Conservation (phyloP, 2,329 filamentous ascomycete genomes). For the Lasiodiplodia citricola region DNA sequence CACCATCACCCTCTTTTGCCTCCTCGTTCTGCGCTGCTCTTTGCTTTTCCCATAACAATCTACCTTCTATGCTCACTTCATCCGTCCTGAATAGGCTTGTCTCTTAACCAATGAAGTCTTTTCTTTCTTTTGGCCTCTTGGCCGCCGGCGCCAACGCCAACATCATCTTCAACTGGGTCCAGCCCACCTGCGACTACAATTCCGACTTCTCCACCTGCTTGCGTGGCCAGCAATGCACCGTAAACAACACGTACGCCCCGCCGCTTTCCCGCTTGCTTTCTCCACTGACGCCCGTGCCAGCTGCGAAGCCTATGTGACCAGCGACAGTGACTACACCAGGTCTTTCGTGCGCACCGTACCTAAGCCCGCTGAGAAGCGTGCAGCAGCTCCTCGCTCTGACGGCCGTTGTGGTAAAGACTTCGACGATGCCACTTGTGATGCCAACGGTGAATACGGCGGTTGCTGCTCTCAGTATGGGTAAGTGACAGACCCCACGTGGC, state of each 20-base stretch:
- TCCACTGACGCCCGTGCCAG: not conserved
- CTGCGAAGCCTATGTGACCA: slow-evolving; percentile 5
- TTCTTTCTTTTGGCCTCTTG: slow-evolving; percentile 28
- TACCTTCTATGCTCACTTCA: slow-evolving; percentile 16
- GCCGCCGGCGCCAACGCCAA: slow-evolving; percentile 50
- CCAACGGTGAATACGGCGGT: slow-evolving; percentile 31
- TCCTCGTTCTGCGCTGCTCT: not conserved
- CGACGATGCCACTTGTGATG: slow-evolving; percentile 33
- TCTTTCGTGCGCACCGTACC: slow-evolving; percentile 34
- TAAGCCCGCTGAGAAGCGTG: slow-evolving; percentile 36
- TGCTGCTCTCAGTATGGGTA: slow-evolving; percentile 35
- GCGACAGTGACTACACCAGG: slow-evolving; percentile 35
- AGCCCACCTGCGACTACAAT: slow-evolving; percentile 48
- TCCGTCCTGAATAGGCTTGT: slow-evolving; percentile 6
- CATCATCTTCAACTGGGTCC: slow-evolving; percentile 55
- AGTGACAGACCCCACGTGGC: slow-evolving; percentile 20
- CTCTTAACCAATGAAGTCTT: slow-evolving; percentile 22
- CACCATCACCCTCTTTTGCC: not conserved
- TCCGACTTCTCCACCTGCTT: slow-evolving; percentile 40
- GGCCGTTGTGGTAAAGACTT: slow-evolving; percentile 38
- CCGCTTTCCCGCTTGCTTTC: not conserved
- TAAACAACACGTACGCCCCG: slow-evolving; percentile 41
- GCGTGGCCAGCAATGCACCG: slow-evolving; percentile 44
- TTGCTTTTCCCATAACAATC: slow-evolving; percentile 2
- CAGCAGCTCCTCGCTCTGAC: slow-evolving; percentile 34